Evolutionary conservation across 1,139 yeast genomes (phyloP).

Genomic region (Casaregolazyma suthepensis): DNA sequence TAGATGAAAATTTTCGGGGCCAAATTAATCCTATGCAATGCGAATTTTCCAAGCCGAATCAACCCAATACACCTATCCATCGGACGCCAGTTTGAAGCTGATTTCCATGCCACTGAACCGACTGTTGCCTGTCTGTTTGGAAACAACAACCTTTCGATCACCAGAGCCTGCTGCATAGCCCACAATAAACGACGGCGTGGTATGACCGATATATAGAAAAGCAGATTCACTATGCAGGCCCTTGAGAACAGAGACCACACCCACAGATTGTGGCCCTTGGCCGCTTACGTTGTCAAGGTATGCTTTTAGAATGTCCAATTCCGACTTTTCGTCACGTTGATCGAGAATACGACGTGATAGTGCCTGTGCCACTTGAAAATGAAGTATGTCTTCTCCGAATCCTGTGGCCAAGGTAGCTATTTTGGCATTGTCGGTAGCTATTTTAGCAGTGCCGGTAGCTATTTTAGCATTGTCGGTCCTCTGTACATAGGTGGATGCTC

Average conservation of each 20-base stretch:
- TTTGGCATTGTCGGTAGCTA: constrained; percentile 14
- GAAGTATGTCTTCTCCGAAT: constrained; percentile 35
- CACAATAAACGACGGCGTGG: constrained; percentile 3
- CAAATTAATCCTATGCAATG: background rate
- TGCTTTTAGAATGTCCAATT: background rate
- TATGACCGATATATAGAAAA: background rate
- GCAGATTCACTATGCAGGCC: background rate
- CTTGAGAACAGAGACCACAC: background rate
- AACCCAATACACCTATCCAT: background rate
- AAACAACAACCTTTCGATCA: background rate
- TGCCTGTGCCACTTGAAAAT: constrained; percentile 22
- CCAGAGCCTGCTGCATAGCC: background rate
- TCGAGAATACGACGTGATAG: background rate
- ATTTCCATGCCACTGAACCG: constrained; percentile 3
- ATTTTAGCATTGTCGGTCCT: background rate
- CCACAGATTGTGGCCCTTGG: background rate
- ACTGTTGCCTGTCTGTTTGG: background rate
- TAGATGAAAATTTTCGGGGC: background rate
- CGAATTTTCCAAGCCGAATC: too few species aligned
- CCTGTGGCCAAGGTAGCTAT: constrained; percentile 29
- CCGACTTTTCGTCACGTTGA: background rate
- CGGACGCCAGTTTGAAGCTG: background rate
- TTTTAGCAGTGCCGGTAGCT: constrained; percentile 14
- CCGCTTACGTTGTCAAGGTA: background rate
- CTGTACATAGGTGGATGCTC: constrained; percentile 27